Evolutionary conservation across 225 moss, liverwort and hornwort species (phyloP).

Genomic region (Antitrichia curtipendula): DNA sequence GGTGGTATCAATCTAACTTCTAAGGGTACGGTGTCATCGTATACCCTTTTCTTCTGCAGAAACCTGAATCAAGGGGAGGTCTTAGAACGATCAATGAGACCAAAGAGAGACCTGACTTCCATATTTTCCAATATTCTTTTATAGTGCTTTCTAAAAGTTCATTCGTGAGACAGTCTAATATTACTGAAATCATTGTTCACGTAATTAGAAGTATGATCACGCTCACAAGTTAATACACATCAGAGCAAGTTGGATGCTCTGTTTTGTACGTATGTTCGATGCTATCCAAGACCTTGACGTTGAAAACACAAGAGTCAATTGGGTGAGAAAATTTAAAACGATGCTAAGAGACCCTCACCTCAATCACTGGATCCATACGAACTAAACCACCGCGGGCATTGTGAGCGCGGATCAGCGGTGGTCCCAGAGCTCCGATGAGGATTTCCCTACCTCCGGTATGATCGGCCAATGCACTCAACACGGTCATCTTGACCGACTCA

Average conservation of each 20-base stretch:
- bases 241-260: not conserved
- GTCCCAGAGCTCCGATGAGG: not conserved
- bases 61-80: not conserved
- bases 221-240: not conserved
- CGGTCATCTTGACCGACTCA: not conserved
- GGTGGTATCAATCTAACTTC: no score
- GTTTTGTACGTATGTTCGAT: not conserved
- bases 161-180: not conserved
- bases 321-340: not conserved
- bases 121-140: not conserved
- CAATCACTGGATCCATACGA: not conserved
- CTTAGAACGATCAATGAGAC: not conserved
- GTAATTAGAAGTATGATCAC: not conserved
- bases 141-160: not conserved
- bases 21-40: not conserved
- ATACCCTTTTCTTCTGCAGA: no score
- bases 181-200: not conserved
- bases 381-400: not conserved
- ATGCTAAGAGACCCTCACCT: not conserved
- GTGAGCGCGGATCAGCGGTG: not conserved
- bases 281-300: not conserved
- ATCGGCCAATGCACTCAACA: not conserved
- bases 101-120: not conserved
- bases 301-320: not conserved
- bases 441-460: not conserved